These are phyloP conservation scores for Mycena galopus DNA, from an alignment of 768 basidiomycete species.

Conservation along the genomic window DNA sequence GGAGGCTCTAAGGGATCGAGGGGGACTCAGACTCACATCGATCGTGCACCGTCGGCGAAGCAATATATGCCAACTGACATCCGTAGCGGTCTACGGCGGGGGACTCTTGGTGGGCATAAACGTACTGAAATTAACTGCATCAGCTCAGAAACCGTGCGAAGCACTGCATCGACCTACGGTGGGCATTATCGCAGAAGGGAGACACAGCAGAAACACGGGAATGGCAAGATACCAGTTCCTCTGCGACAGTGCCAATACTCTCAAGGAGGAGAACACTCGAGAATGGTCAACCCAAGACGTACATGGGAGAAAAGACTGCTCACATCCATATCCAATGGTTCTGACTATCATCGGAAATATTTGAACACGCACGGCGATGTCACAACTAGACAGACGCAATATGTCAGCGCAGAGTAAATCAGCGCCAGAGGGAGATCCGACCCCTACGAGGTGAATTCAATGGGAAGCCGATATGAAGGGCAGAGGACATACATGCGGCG, in stretches of 20 bases:
- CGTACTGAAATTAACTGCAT: conserved; percentile 19
- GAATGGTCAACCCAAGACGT: neutral
- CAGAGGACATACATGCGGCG: conserved; percentile 41
- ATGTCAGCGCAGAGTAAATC: neutral
- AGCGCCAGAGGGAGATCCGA: neutral
- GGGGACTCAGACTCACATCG: conserved; percentile 14
- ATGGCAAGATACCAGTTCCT: conserved; percentile 41
- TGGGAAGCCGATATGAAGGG: neutral
- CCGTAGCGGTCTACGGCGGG: conserved; percentile 30
- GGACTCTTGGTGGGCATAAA: conserved; percentile 33
- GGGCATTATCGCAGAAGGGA: conserved; percentile 45
- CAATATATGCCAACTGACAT: conserved; percentile 31
- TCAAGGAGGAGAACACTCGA: conserved; percentile 46
- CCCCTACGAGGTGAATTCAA: conserved; percentile 7
- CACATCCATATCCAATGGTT: conserved; percentile 43
- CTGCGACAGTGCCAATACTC: conserved; percentile 45
- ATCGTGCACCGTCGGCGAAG: conserved; percentile 32
- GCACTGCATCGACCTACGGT: conserved; percentile 36
- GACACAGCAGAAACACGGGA: conserved; percentile 43
- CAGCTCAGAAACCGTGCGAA: neutral
- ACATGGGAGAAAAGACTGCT: neutral
- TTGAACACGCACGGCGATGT: conserved; percentile 48
- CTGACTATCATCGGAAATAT: conserved; percentile 47
- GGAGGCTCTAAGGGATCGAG: neutral
- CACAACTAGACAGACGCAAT: conserved; percentile 38